phyloP scores from a whole-genome alignment of 2,329 filamentous ascomycete species.

The Scedosporium boydii region DNA sequence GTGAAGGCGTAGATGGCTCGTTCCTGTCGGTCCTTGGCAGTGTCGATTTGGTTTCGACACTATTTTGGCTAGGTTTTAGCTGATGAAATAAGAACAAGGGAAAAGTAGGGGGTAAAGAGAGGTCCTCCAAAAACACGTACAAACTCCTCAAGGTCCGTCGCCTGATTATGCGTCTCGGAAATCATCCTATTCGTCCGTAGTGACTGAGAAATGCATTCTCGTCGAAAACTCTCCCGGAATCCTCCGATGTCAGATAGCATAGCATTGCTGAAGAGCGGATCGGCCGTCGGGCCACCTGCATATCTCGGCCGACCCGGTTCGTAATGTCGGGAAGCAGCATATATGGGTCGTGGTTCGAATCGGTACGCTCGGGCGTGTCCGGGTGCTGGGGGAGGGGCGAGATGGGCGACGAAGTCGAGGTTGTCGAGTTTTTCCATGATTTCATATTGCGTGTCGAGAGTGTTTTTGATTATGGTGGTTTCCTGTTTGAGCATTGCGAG shows the following conservation, averaged over 20 bases:
- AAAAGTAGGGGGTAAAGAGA: background rate
- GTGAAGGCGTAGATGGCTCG: conserved; percentile 40
- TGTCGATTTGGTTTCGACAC: conserved; percentile 22
- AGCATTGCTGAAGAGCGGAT: background rate
- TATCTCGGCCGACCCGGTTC: background rate
- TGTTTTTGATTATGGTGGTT: conserved; percentile 25
- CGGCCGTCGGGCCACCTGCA: background rate
- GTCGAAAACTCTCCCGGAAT: background rate
- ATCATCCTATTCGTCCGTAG: background rate
- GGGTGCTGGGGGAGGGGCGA: background rate
- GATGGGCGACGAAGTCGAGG: background rate
- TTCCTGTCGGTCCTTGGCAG: conserved; percentile 34
- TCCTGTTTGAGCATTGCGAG: conserved; percentile 32
- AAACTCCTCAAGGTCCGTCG: background rate
- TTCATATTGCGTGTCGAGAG: conserved; percentile 21
- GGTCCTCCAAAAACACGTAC: background rate
- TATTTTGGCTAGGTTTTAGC: background rate
- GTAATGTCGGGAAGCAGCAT: background rate
- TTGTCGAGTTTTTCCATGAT: background rate
- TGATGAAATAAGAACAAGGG: background rate
- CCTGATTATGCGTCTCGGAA: background rate
- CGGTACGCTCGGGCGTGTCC: background rate
- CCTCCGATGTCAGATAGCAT: background rate
- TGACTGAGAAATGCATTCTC: background rate
- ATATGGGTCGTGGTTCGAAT: background rate